Evolutionary conservation across 495 filamentous ascomycete species (phyloP), one percentile per base, ranked within the genome.

Genomic region (Aspergillus biplanus): DNA sequence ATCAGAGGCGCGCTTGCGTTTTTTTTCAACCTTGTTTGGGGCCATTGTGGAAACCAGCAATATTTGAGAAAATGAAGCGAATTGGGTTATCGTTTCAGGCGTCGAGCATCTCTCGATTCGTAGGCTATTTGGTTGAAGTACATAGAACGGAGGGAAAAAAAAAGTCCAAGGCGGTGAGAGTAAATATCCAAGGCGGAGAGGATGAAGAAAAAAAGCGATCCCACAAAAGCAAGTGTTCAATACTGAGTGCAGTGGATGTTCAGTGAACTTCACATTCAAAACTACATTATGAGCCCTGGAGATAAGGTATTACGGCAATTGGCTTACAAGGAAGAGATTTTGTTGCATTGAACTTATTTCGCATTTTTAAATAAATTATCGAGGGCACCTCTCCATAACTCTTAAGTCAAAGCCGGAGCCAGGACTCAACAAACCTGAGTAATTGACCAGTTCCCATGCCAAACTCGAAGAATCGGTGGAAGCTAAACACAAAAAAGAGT

Each of bases 1-100:
- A 21, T 87, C 85, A 4, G 82, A 83, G 35, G 72, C 69, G 65
- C 89, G 83, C 78, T 93, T 92, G 62, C 91, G 84, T 80, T 96
- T 96, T 72, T 90, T 89, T 49, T 86, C 83, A 34, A 83, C 78
- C 53, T 77, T 78, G 18, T 73, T 69, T 37, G 82, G 81, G 7
- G 81, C 72, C 85, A 87, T 89, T 57, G 48, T 80, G 56, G 37
- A 35, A 34, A 6, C 5, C 21, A 35, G 18, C 21, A 34, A 54
- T 34, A 34, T 12, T 33, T 21, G 15, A 54, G 13, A 33, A n/a
- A 54, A 34, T 7, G 12, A 54, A 32, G 13, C 11, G 11, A 13
- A 11, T 15, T 5, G 0, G 34, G 15, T 15, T 47, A 3, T 34
- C 31, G 8, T 21, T 44, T 18, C 16, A 6, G 16, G 16, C 21